phyloP scores from a whole-genome alignment of 768 basidiomycete genomes.

The Leccinum rimulosum region DNA sequence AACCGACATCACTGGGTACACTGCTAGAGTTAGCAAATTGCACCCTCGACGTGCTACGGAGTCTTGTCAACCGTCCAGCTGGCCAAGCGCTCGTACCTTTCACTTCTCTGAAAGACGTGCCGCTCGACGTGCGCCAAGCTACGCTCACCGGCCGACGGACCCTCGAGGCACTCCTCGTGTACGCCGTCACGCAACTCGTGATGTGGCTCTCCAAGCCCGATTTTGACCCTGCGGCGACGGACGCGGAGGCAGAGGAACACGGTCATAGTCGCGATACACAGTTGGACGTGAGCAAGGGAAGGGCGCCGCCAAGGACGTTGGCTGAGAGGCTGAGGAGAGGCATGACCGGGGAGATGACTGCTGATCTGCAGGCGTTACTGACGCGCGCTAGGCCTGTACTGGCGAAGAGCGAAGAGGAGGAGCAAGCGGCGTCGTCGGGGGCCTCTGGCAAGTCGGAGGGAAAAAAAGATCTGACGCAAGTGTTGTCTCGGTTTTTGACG shows the following conservation, averaged over 20 bases:
- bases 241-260: conserved; percentile 49
- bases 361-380: conserved; percentile 65
- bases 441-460: conserved; percentile 35
- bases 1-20: conserved; percentile 83
- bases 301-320: conserved; percentile 45
- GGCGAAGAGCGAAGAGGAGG: conserved; percentile 51
- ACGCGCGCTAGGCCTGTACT: conserved; percentile 64
- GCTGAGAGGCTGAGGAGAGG: conserved; percentile 69
- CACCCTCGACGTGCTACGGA: conserved; percentile 69
- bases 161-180: conserved; percentile 66
- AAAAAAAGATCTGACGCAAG: conserved; percentile 53
- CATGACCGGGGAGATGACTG: conserved; percentile 78
- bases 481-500: conserved; percentile 63
- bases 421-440: not conserved
- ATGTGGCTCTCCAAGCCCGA: conserved; percentile 78
- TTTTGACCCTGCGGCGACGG: conserved; percentile 43
- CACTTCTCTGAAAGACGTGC: conserved; percentile 29
- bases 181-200: conserved; percentile 72
- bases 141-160: conserved; percentile 56
- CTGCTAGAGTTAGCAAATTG: conserved; percentile 82
- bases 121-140: conserved; percentile 53
- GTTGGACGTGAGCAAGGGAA: conserved; percentile 34
- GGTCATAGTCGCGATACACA: conserved; percentile 9
- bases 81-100: conserved; percentile 49
- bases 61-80: conserved; percentile 60